A percentile compares a stretch with the other conserved stretches of the same genome.
These are phyloP conservation scores for Leishmania amazonensis DNA, from an alignment of 208 protist genomes.

Conservation along the genomic window DNA sequence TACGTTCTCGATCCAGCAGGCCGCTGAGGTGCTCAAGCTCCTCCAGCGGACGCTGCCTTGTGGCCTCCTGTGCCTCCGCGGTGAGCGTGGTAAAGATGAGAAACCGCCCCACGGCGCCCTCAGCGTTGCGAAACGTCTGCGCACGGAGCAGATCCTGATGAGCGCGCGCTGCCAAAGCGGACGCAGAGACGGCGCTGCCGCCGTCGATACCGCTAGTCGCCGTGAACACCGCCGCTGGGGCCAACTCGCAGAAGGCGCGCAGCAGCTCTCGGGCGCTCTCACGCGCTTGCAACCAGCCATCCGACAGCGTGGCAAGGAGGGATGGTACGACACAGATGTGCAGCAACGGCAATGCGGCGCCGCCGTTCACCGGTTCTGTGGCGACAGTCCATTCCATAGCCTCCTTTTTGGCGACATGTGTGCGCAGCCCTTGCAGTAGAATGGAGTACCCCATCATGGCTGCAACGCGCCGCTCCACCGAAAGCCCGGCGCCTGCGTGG, in stretches of 20 bases:
- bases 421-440: constrained; percentile 34
- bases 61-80: constrained; percentile 6
- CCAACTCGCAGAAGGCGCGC: constrained; percentile 40
- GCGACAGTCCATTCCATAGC: not conserved
- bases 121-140: constrained; percentile 64
- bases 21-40: constrained; percentile 31
- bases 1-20: constrained; percentile 25
- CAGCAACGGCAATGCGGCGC: constrained; percentile 24
- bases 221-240: constrained; percentile 35
- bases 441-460: constrained; percentile 52
- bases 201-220: constrained; percentile 5
- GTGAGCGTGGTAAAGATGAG: constrained; percentile 37
- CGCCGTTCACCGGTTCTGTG: constrained; percentile 1
- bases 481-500: constrained; percentile 30
- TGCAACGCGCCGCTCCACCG: constrained; percentile 66
- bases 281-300: constrained; percentile 78
- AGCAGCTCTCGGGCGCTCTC: constrained; percentile 53
- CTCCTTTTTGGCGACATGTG: not conserved
- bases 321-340: constrained; percentile 35
- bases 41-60: constrained; percentile 10
- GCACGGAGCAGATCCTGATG: constrained; percentile 40
- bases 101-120: constrained; percentile 70
- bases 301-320: constrained; percentile 61
- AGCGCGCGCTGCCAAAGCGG: not conserved
- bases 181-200: not conserved